These are phyloP conservation scores for Chrysosporium keratinophilum DNA, from an alignment of 2,329 filamentous ascomycete genomes.

Conservation along the genomic window DNA sequence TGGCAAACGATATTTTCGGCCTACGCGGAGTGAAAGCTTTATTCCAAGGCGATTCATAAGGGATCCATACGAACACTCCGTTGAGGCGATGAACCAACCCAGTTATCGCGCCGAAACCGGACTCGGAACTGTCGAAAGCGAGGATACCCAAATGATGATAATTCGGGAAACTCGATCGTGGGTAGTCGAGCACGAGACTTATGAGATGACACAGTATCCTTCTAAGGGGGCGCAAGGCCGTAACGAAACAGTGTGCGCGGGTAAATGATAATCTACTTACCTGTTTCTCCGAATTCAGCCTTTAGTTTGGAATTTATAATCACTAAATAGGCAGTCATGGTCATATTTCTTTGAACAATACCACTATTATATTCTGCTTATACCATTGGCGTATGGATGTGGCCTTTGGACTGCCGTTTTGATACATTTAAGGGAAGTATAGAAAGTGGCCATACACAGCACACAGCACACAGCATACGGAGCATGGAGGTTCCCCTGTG, in stretches of 20 bases:
- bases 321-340: no score
- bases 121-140: conserved; percentile 5
- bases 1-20: background rate
- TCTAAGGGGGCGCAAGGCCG: background rate
- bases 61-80: background rate
- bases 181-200: conserved; percentile 14
- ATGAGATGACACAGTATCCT: background rate
- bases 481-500: no score
- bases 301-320: no score
- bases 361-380: no score
- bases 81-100: background rate
- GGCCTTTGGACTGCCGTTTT: no score
- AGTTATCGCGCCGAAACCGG: background rate
- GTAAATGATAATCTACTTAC: background rate
- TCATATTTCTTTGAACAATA: no score
- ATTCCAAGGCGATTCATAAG: background rate
- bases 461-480: no score
- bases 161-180: conserved; percentile 18
- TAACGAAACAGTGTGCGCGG: background rate
- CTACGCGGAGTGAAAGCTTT: background rate
- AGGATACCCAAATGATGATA: conserved; percentile 17
- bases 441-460: no score
- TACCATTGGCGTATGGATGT: no score
- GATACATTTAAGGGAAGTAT: no score
- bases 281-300: no score